phyloP scores from a whole-genome alignment of 495 filamentous ascomycete species.

The Neurospora discreta region DNA sequence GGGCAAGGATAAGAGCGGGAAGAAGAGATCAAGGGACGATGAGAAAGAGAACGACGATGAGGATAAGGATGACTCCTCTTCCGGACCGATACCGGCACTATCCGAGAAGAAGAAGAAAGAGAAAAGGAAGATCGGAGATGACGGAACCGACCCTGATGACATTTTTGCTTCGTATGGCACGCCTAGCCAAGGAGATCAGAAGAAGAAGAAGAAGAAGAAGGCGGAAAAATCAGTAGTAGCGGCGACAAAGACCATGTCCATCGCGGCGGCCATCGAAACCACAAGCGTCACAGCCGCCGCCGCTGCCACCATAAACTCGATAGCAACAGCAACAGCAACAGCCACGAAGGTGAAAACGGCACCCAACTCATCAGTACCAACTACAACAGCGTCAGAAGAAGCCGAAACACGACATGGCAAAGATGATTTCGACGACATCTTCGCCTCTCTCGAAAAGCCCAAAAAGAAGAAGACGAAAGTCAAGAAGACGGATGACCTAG shows the following conservation, averaged over 20 bases:
- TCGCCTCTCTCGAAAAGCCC: not conserved
- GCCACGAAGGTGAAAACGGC: not conserved
- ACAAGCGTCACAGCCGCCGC: too few species aligned
- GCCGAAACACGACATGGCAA: not conserved
- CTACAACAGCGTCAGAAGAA: not conserved
- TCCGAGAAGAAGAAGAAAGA: slow-evolving; percentile 10
- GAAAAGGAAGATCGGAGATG: slow-evolving; percentile 11
- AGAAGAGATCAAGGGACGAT: not conserved
- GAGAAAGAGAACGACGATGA: not conserved
- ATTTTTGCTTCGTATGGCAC: slow-evolving; percentile 11
- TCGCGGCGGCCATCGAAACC: not conserved
- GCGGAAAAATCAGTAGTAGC: too few species aligned
- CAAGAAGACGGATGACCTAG: slow-evolving; percentile 20
- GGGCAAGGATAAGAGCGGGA: not conserved
- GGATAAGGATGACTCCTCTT: not conserved
- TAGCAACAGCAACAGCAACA: not conserved
- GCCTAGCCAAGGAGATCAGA: slow-evolving; percentile 1
- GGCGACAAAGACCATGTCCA: not conserved
- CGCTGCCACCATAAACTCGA: too few species aligned
- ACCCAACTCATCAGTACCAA: slow-evolving; percentile 8
- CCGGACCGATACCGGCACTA: not conserved
- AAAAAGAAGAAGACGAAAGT: slow-evolving; percentile 3
- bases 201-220: slow-evolving; percentile 6
- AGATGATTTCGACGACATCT: not conserved
- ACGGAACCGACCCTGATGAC: slow-evolving; percentile 17